These are phyloP conservation scores for Poa pratensis DNA, from an alignment of 176 grass and related monocot genomes.

Conservation along the genomic window DNA sequence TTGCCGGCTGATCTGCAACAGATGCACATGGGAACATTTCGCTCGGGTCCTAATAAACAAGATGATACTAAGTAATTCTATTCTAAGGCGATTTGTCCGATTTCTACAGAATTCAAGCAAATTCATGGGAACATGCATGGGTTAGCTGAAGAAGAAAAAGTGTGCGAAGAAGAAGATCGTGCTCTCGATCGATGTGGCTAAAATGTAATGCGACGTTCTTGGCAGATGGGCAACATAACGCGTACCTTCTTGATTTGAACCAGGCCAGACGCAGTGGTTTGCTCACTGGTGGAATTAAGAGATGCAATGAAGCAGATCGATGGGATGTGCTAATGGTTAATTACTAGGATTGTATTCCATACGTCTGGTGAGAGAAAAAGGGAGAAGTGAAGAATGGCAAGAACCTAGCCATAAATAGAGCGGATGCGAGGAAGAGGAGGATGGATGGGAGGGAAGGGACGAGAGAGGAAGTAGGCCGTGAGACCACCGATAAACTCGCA, in stretches of 20 bases:
- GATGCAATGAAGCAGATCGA: background rate
- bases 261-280: background rate
- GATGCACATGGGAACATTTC: no score
- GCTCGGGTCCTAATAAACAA: no score
- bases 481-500: constrained; percentile 11
- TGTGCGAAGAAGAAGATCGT: background rate
- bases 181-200: background rate
- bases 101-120: no score
- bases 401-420: constrained; percentile 35
- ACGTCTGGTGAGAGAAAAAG: constrained; percentile 10
- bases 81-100: no score
- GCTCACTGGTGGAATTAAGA: background rate
- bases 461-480: constrained; percentile 42
- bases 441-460: constrained; percentile 37
- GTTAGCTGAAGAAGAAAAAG: background rate
- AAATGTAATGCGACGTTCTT: background rate
- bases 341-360: background rate
- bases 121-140: background rate
- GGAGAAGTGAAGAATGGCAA: background rate
- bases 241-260: constrained; percentile 23
- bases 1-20: constrained; percentile 20
- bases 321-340: background rate
- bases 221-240: background rate
- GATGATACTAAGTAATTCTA: no score
- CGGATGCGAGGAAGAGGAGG: background rate